phyloP scores from a whole-genome alignment of 805 yeast species.

The Yarrowia sp. region DNA sequence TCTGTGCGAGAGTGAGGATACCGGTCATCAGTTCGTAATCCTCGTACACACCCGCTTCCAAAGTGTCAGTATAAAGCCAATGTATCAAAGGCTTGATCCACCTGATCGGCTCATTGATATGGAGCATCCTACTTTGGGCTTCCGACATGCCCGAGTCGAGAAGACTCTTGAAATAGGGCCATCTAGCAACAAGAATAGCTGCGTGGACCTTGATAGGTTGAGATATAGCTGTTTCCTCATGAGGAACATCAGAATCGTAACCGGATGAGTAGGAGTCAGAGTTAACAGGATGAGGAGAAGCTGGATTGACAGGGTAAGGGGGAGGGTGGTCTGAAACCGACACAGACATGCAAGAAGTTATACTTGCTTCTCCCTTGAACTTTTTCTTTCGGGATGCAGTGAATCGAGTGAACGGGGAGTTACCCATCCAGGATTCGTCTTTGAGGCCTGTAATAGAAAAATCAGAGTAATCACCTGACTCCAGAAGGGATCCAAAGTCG shows the following conservation, averaged over 20 bases:
- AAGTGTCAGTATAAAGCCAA: neutral
- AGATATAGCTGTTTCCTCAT: neutral
- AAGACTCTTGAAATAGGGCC: conserved; percentile 23
- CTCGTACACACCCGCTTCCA: neutral
- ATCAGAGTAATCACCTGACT: neutral
- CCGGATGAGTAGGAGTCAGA: conserved; percentile 12
- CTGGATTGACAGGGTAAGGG: neutral
- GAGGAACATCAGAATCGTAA: conserved; percentile 1
- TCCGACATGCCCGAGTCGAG: conserved; percentile 26
- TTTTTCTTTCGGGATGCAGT: conserved; percentile 9
- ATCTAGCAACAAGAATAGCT: neutral
- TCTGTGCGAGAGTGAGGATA: conserved; percentile 6
- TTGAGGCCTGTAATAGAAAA: conserved; percentile 17
- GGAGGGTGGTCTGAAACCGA: conserved; percentile 4
- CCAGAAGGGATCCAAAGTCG: neutral
- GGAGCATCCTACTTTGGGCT: conserved; percentile 7
- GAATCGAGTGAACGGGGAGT: neutral
- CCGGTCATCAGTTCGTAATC: conserved; percentile 11
- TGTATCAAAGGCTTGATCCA: neutral
- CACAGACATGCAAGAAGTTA: neutral
- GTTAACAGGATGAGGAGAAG: conserved; percentile 2
- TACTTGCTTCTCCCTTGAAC: neutral
- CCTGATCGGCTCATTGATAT: conserved; percentile 21
- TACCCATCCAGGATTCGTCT: conserved; percentile 3
- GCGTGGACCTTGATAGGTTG: conserved; percentile 11